Evolutionary conservation across 2,329 filamentous ascomycete genomes (phyloP), one percentile per base, ranked within the genome.

Genomic region (Fusarium sp.): DNA sequence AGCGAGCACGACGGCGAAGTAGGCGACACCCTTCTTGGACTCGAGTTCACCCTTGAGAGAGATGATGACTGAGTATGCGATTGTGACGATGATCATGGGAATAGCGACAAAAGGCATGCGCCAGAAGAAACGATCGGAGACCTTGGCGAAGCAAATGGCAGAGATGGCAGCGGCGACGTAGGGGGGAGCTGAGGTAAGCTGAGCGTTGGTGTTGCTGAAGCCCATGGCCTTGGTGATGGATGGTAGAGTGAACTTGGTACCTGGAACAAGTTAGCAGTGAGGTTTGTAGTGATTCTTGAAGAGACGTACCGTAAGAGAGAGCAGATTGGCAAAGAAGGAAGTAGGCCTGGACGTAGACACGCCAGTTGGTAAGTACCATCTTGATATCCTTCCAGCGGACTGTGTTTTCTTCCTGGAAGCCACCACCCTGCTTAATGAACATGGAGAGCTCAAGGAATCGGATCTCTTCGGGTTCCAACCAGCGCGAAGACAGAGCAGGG

Each of bases 161-260:
- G 91, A 71, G 4, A 91, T 79, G 0, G 89, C 89, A 0, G 89
- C 91, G 0, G 85, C 86, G 2, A 89, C 85, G 61, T 88, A 89
- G 0, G 87, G 86, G 0, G 87, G 87, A 1, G 88, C 85, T 1
- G 87, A 87, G 75, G 88, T 85, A 11, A 78, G 60, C 62, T 77
- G 57, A 18, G 77, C 77, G 18, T 70, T 72, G 10, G 75, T 77
- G 30, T 69, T 77, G 48, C 42, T 64, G 45, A 75, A 75, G 0
- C 74, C 74, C 74, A 75, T 75, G 2, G 72, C 58, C 16, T 75
- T 71, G 4, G 69, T 75, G 18, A 75, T 73, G 40, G 57, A 72
- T 7, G 74, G 74, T 2, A 75, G 57, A 2, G 72, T 76, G 27
- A 76, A 76, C 29, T 76, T 76, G 41, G 66, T 73, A 10, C 72